These are phyloP conservation scores for Aleurites moluccanus DNA, from an alignment of 441 rosid genomes.

Conservation along the genomic window DNA sequence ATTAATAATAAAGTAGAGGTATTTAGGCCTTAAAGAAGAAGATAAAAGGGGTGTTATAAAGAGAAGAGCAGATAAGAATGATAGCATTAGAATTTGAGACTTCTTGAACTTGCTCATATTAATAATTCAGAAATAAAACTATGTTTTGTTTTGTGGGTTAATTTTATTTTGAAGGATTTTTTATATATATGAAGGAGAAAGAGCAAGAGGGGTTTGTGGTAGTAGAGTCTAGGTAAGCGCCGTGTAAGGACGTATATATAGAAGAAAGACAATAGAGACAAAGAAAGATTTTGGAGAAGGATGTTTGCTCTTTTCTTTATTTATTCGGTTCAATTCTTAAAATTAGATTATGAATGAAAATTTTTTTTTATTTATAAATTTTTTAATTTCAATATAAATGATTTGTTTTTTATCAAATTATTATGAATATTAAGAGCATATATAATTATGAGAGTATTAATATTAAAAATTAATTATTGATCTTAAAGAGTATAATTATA, in stretches of 20 bases:
- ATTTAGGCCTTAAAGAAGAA: conserved; percentile 50
- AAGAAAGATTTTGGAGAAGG: neutral
- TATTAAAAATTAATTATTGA: too few species aligned
- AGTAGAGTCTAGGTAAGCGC: conserved; percentile 22
- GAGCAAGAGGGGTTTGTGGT: neutral
- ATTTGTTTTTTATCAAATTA: too few species aligned
- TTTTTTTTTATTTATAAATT: too few species aligned
- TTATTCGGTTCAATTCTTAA: too few species aligned
- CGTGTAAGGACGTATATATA: neutral
- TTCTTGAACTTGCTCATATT: conserved; percentile 43
- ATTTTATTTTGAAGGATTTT: neutral
- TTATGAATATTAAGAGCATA: too few species aligned
- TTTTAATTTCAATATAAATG: too few species aligned
- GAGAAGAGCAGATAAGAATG: conserved; percentile 49
- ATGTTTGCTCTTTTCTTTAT: too few species aligned
- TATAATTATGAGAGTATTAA: too few species aligned
- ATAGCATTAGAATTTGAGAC: conserved; percentile 42
- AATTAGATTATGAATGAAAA: too few species aligned
- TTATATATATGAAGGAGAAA: neutral
- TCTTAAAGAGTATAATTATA: too few species aligned
- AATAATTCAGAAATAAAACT: neutral
- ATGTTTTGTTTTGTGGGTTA: neutral
- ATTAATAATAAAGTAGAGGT: conserved; percentile 58
- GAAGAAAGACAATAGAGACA: neutral
- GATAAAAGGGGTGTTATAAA: conserved; percentile 47